A percentile compares a stretch with the other conserved stretches of the same genome.
Conservation (phyloP, 495 filamentous ascomycete species). For the Penicillium flavigenum region DNA sequence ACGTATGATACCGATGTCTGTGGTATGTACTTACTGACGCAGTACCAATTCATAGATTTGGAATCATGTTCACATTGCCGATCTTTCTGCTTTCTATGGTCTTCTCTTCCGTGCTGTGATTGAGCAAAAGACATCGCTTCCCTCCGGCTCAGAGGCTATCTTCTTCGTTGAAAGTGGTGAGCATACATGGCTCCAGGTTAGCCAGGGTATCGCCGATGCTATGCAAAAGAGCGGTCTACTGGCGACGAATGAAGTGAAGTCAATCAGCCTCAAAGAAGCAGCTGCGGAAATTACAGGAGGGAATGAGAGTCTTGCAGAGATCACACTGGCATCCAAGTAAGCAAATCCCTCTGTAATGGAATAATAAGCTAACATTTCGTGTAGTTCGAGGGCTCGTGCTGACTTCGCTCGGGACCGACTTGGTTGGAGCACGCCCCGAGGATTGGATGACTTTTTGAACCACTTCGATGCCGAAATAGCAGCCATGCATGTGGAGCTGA, state of each 20-base stretch:
- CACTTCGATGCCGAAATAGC: slow-evolving; percentile 8
- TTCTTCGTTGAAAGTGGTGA: slow-evolving; percentile 45
- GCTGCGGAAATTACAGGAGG: slow-evolving; percentile 26
- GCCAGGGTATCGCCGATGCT: slow-evolving; percentile 38
- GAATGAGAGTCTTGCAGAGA: slow-evolving; percentile 31
- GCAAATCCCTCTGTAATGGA: not conserved
- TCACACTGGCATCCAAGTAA: slow-evolving; percentile 35
- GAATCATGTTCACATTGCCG: slow-evolving; percentile 49
- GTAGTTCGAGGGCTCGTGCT: slow-evolving; percentile 8
- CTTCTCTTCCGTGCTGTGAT: slow-evolving; percentile 17
- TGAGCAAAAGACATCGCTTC: slow-evolving; percentile 28
- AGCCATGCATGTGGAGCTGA: slow-evolving; percentile 9
- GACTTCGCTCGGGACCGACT: slow-evolving; percentile 5
- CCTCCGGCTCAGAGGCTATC: slow-evolving; percentile 43
- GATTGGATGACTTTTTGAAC: slow-evolving; percentile 2
- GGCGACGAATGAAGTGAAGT: slow-evolving; percentile 28
- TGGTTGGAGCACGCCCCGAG: slow-evolving; percentile 1
- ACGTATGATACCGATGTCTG: not conserved
- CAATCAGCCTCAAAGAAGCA: slow-evolving; percentile 34
- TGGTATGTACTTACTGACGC: slow-evolving; percentile 21
- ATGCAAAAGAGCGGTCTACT: slow-evolving; percentile 31
- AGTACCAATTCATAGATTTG: slow-evolving; percentile 30
- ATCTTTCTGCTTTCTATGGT: slow-evolving; percentile 45
- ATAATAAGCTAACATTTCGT: not conserved
- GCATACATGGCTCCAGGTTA: slow-evolving; percentile 40